These are phyloP conservation scores for Periconia sp. DNA, from an alignment of 2,329 filamentous ascomycete species.

Conservation along the genomic window DNA sequence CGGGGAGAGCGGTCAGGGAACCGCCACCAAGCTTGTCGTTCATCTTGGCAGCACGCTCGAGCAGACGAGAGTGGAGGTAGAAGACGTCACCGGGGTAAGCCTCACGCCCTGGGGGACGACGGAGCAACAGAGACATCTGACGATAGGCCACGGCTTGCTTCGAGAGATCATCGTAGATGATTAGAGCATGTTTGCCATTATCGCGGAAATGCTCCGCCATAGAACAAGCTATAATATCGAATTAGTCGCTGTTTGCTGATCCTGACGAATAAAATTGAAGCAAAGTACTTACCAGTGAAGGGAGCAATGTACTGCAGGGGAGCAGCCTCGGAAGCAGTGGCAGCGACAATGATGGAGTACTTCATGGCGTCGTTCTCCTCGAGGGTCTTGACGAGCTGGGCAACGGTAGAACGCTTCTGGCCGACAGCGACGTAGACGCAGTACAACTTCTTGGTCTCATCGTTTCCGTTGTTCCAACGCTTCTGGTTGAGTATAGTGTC, in stretches of 20 bases:
- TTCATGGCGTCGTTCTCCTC: conserved; percentile 99
- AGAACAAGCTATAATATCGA: conserved; percentile 2
- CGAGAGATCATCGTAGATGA: conserved; percentile 93
- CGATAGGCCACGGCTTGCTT: conserved; percentile 99
- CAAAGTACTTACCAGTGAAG: conserved; percentile 72
- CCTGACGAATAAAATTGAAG: too few relatives aligned
- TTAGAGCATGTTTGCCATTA: conserved; percentile 83
- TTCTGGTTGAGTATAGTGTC: conserved; percentile 99
- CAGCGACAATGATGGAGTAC: conserved; percentile 92
- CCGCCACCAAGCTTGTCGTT: conserved; percentile 93
- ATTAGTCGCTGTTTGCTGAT: neutral
- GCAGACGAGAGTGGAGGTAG: conserved; percentile 98
- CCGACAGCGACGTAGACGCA: conserved; percentile 99
- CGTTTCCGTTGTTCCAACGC: conserved; percentile 86
- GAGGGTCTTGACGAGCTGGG: conserved; percentile 98
- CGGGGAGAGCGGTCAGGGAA: conserved; percentile 93
- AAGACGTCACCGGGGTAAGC: conserved; percentile 99
- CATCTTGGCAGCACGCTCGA: conserved; percentile 99
- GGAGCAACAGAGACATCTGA: conserved; percentile 98
- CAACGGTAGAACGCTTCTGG: conserved; percentile 99
- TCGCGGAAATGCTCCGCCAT: conserved; percentile 76
- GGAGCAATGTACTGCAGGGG: conserved; percentile 89
- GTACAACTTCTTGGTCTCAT: conserved; percentile 99
- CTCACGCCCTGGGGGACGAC: conserved; percentile 98
- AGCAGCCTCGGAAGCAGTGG: conserved; percentile 95